Percentiles rank a stretch among this genome's conserved stretches.
Conservation (phyloP, 2,329 filamentous ascomycete species). For the Botrytis pseudocinerea region DNA sequence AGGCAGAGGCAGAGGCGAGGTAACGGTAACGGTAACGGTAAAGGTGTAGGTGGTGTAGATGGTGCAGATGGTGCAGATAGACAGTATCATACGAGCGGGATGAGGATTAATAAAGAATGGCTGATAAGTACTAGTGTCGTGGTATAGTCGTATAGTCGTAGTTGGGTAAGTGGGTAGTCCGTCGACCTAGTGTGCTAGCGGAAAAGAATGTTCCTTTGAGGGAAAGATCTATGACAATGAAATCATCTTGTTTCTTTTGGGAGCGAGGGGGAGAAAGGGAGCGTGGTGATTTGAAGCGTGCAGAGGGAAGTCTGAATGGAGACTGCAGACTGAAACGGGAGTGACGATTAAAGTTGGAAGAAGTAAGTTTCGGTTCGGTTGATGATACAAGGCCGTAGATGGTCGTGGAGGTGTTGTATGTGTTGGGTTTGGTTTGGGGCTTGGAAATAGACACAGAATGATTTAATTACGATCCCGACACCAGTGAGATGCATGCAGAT, state of each 20-base stretch:
- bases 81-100: background rate
- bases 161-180: background rate
- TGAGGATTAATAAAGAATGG: background rate
- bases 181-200: background rate
- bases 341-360: background rate
- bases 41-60: too few relatives aligned
- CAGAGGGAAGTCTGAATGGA: background rate
- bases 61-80: background rate
- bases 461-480: background rate
- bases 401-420: too few relatives aligned
- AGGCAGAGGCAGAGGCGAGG: too few relatives aligned
- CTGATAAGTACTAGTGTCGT: background rate
- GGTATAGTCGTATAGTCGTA: too few relatives aligned
- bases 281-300: background rate
- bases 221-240: background rate
- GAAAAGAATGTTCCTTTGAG: background rate
- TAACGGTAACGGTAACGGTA: too few relatives aligned
- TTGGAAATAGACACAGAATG: background rate
- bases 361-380: background rate
- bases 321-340: background rate
- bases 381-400: background rate
- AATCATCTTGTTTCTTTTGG: background rate
- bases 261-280: background rate
- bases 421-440: background rate
- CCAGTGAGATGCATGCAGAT: too few relatives aligned